Evolutionary conservation across 2,329 filamentous ascomycete genomes (phyloP), one percentile per base, ranked within the genome.

Genomic region (Talaromyces sp.): DNA sequence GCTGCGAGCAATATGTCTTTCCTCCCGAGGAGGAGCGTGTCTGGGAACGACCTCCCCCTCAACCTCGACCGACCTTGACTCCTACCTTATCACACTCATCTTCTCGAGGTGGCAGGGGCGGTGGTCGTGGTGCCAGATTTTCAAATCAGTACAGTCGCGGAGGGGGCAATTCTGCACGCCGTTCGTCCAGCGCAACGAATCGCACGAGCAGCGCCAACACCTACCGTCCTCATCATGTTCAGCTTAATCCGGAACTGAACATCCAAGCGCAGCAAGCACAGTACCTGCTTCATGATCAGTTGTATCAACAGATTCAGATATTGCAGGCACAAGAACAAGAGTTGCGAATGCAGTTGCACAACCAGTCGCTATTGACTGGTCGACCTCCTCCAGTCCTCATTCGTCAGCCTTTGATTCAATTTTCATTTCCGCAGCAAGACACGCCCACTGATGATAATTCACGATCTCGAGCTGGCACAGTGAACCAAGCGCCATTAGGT

Each of bases 1-100:
- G 89, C 72, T 97, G 93, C 74, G 91, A 96, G 72, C 86, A 93
- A 72, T 99, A 88, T 70, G 86, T 90, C 61, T 97, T 90, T 69
- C 95, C 95, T 4, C 89, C 91, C 60, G 91, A 96, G 72, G 92
- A 96, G 69, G 81, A 83, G 64, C 75, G 75, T 27, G 75, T 78
- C 30, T 87, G 84, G 73, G 83, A 86, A 69, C 80, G 81, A 65
- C 82, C 84, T 7, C 74, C 81, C 17, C 80, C 81, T 0, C 84
- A 85, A 67, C 82, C 85, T 7, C 81, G 81, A 63, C 81, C 82
- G 2, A 77, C 83, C 7, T 75, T 88, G 49, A 72, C 78, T 3
- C 71, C 76, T 22, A 71, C 70, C 22, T 47, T 56, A 4, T 70
- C 74, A 15, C 67, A 72, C 22, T 68, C 74, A n/a, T 78, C 78